A percentile compares a stretch with the other conserved stretches of the same genome.
These are phyloP conservation scores for Marvania coccoides DNA, from an alignment of 139 green algal species.

Conservation along the genomic window DNA sequence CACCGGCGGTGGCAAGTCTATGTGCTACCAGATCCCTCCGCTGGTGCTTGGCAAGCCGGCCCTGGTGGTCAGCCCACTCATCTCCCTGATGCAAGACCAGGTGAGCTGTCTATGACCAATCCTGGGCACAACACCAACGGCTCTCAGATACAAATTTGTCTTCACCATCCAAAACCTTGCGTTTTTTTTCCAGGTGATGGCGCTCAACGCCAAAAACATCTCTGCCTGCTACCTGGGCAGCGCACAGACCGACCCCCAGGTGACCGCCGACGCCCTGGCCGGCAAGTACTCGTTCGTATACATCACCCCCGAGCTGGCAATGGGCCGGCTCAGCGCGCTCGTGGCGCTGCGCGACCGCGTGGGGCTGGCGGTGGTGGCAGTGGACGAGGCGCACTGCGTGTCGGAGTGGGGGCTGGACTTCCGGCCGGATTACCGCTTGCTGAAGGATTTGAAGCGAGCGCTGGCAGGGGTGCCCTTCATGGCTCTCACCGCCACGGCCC, in stretches of 20 bases:
- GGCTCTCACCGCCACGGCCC: conserved; percentile 34
- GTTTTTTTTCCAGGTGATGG: conserved; percentile 15
- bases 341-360: conserved; percentile 20
- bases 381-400: conserved; percentile 59
- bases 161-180: neutral
- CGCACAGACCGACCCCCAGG: conserved; percentile 35
- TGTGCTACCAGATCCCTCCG: conserved; percentile 44
- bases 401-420: conserved; percentile 44
- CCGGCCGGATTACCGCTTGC: conserved; percentile 38
- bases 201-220: conserved; percentile 32
- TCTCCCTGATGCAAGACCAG: conserved; percentile 46
- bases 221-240: conserved; percentile 50
- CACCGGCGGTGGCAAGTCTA: conserved; percentile 30
- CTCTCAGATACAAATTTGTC: neutral
- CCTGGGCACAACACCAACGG: conserved; percentile 1
- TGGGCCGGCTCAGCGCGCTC: conserved; percentile 13
- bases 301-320: conserved; percentile 59
- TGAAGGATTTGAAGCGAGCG: conserved; percentile 30
- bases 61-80: conserved; percentile 37
- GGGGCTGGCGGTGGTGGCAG: conserved; percentile 43
- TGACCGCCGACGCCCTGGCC: conserved; percentile 37
- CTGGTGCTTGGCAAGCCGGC: conserved; percentile 23
- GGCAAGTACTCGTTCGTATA: conserved; percentile 54
- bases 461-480: conserved; percentile 42
- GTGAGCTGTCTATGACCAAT: neutral